Conservation (phyloP, 768 basidiomycete genomes). For the Trametes cinnabarina region DNA sequence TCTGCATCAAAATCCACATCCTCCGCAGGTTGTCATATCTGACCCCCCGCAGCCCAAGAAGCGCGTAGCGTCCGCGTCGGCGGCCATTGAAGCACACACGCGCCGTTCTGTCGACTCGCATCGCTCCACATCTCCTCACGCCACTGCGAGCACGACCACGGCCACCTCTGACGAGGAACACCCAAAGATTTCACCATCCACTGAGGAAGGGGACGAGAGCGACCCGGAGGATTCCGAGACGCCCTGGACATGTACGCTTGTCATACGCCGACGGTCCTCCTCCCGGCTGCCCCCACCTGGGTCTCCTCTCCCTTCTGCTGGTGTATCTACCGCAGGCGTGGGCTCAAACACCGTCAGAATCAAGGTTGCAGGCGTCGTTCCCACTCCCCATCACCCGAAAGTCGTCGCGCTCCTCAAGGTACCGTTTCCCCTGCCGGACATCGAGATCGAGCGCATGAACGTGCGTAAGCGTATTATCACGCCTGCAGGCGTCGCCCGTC, state of each 20-base stretch:
- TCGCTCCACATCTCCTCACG: slow-evolving; percentile 24
- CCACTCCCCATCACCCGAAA: slow-evolving; percentile 95
- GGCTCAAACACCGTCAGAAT: slow-evolving; percentile 35
- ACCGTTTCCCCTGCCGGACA: slow-evolving; percentile 83
- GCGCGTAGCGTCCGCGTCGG: slow-evolving; percentile 16
- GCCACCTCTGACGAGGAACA: slow-evolving; percentile 18
- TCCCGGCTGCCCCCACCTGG: slow-evolving; percentile 10
- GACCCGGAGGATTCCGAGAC: slow-evolving; percentile 97
- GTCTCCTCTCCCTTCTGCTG: slow-evolving; percentile 7
- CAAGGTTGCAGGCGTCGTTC: slow-evolving; percentile 82
- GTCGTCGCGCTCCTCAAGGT: slow-evolving; percentile 90
- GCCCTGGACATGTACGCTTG: slow-evolving; percentile 90
- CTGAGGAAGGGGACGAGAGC: slow-evolving; percentile 68
- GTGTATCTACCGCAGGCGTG: neutral
- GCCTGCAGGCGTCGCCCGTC: slow-evolving; percentile 33
- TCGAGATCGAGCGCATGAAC: slow-evolving; percentile 63
- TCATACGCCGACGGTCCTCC: slow-evolving; percentile 47
- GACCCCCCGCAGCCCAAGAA: slow-evolving; percentile 8
- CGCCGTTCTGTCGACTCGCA: slow-evolving; percentile 19
- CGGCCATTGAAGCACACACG: slow-evolving; percentile 1
- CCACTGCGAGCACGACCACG: slow-evolving; percentile 17
- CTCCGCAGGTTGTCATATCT: neutral
- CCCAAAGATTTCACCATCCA: slow-evolving; percentile 2
- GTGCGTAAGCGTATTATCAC: slow-evolving; percentile 49
- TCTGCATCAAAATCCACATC: slow-evolving; percentile 15